Conservation (phyloP, 371 early-diverging fungal species). For the Polyrhizophydium stewartii region DNA sequence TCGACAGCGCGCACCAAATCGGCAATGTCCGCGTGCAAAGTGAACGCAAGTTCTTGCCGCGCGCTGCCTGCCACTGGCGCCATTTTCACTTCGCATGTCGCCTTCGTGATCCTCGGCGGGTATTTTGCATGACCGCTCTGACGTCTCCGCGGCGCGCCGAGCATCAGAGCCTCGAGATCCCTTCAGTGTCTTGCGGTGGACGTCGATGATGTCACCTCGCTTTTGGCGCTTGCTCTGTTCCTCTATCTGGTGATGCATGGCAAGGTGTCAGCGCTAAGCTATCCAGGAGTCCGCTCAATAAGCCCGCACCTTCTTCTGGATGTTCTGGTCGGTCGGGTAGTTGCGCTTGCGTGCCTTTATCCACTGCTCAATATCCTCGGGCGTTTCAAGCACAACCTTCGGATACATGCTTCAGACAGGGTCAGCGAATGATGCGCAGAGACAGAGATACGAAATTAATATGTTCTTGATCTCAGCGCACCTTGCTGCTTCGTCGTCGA, state of each 20-base stretch:
- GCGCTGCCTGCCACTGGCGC: too few species aligned
- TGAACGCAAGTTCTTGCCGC: too few species aligned
- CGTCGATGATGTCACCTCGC: conserved; percentile 11
- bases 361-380: conserved; percentile 64
- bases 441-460: too few species aligned
- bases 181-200: conserved; percentile 15
- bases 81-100: too few species aligned
- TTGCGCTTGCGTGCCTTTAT: conserved; percentile 61
- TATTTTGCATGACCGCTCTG: too few species aligned
- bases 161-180: too few species aligned
- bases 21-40: conserved; percentile 16
- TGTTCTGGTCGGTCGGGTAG: conserved; percentile 61
- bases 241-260: conserved; percentile 8
- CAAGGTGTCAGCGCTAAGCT: not conserved
- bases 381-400: conserved; percentile 12
- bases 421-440: too few species aligned
- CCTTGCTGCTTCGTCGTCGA: conserved; percentile 3
- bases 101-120: too few species aligned
- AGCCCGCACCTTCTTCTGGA: conserved; percentile 45
- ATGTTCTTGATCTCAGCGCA: too few species aligned
- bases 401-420: not conserved
- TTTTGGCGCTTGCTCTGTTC: conserved; percentile 14
- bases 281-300: too few species aligned
- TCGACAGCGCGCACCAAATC: conserved; percentile 16
- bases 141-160: too few species aligned